Evolutionary conservation across 1,139 yeast genomes (phyloP).

Genomic region (Pneumocystis sp.): DNA sequence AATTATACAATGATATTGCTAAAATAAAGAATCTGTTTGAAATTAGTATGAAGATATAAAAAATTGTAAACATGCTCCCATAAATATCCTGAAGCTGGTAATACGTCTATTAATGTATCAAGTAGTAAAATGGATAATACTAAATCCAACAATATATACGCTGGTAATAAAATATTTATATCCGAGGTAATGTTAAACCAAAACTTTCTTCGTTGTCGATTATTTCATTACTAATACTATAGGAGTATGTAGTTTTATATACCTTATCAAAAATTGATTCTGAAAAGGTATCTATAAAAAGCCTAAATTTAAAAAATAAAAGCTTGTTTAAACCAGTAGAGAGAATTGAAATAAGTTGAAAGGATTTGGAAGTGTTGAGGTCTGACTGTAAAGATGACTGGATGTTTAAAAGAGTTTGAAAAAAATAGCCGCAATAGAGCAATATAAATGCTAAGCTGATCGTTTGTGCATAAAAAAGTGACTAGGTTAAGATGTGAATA

Average conservation of each 20-base stretch:
- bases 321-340: no score
- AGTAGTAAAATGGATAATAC: not conserved
- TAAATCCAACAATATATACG: not conserved
- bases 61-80: not conserved
- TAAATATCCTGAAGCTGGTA: not conserved
- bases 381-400: not conserved
- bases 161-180: not conserved
- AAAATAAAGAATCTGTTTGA: not conserved
- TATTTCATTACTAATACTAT: not conserved
- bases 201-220: not conserved
- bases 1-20: not conserved
- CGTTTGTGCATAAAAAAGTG: not conserved
- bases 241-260: not conserved
- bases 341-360: not conserved
- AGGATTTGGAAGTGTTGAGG: not conserved
- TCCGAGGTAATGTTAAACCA: not conserved
- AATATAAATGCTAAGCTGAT: not conserved
- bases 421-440: not conserved
- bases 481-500: not conserved
- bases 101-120: not conserved
- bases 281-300: not conserved
- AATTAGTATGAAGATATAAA: not conserved
- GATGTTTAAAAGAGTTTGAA: not conserved
- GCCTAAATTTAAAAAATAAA: not conserved
- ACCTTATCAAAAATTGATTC: not conserved